Evolutionary conservation across 2,329 filamentous ascomycete genomes (phyloP).

Genomic region (Ophiobolus disseminans): DNA sequence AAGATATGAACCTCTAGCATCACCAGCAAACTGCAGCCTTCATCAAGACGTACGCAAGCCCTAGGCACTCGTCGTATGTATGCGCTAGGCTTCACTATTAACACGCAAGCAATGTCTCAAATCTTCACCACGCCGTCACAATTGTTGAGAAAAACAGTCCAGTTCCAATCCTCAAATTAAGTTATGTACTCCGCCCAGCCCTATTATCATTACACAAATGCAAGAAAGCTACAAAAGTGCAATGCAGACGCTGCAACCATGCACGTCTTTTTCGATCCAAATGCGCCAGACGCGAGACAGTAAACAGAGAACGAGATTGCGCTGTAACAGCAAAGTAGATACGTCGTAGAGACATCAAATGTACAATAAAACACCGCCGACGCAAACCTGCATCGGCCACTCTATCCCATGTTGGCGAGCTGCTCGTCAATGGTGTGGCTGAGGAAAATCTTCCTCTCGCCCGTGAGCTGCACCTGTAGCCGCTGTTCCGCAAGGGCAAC

Average conservation of each 20-base stretch:
- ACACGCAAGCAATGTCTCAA: no score
- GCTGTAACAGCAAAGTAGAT: constrained; percentile 8
- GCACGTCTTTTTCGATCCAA: not conserved
- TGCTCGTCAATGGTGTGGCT: constrained; percentile 93
- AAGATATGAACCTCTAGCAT: no score
- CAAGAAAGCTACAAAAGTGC: constrained; percentile 1
- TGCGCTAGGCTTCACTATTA: no score
- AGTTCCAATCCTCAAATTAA: not conserved
- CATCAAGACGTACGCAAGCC: no score
- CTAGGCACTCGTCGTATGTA: no score
- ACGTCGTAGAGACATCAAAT: constrained; percentile 19
- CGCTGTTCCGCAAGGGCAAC: constrained; percentile 88
- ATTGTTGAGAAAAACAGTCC: no score
- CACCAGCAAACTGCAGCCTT: no score
- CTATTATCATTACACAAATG: constrained; percentile 16
- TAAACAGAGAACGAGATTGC: constrained; percentile 1
- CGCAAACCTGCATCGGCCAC: constrained; percentile 26
- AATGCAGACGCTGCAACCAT: constrained; percentile 1
- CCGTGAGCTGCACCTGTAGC: constrained; percentile 84
- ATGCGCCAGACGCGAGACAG: constrained; percentile 10
- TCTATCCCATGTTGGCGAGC: constrained; percentile 84
- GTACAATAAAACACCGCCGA: constrained; percentile 23
- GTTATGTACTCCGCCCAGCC: not conserved
- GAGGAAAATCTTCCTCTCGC: constrained; percentile 87
- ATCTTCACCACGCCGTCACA: no score